Evolutionary conservation across 2,329 filamentous ascomycete genomes (phyloP).

Genomic region (Hortaea werneckii): DNA sequence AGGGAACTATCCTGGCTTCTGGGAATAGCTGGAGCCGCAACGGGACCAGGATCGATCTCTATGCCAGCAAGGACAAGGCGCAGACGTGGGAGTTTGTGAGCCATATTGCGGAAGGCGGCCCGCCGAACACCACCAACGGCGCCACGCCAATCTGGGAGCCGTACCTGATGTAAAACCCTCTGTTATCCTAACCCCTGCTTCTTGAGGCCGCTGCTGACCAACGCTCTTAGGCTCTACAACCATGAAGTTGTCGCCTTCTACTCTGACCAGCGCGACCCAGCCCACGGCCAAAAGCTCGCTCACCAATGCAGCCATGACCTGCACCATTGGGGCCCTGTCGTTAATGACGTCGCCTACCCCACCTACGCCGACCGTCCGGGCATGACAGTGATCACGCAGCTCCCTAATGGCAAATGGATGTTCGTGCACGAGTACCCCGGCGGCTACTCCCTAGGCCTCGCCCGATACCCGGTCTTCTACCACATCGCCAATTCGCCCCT

Average conservation of each 20-base stretch:
- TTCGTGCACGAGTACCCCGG: slow-evolving; percentile 56
- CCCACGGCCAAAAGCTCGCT: slow-evolving; percentile 57
- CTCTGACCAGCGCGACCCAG: slow-evolving; percentile 58
- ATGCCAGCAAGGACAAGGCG: slow-evolving; percentile 53
- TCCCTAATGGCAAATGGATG: slow-evolving; percentile 53
- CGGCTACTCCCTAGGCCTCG: slow-evolving; percentile 34
- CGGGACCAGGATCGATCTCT: slow-evolving; percentile 58
- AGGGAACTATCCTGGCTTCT: slow-evolving; percentile 53
- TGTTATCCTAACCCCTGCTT: no score
- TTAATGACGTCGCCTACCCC: slow-evolving; percentile 54
- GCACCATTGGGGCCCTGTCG: slow-evolving; percentile 46
- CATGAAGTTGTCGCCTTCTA: slow-evolving; percentile 48
- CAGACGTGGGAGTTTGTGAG: slow-evolving; percentile 57
- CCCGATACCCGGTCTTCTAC: slow-evolving; percentile 36
- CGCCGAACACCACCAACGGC: slow-evolving; percentile 52
- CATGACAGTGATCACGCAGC: slow-evolving; percentile 51
- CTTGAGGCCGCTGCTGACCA: no score
- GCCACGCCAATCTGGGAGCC: slow-evolving; percentile 65
- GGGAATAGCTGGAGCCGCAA: slow-evolving; percentile 51
- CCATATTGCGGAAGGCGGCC: slow-evolving; percentile 54
- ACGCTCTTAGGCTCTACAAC: slow-evolving; percentile 22
- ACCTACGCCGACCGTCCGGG: slow-evolving; percentile 55
- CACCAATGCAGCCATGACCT: slow-evolving; percentile 54
- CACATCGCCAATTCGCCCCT: slow-evolving; percentile 39
- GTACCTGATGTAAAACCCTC: slow-evolving; percentile 40